These are phyloP conservation scores for Chytridium lagenaria DNA, from an alignment of 371 early-diverging fungal genomes.

Conservation along the genomic window DNA sequence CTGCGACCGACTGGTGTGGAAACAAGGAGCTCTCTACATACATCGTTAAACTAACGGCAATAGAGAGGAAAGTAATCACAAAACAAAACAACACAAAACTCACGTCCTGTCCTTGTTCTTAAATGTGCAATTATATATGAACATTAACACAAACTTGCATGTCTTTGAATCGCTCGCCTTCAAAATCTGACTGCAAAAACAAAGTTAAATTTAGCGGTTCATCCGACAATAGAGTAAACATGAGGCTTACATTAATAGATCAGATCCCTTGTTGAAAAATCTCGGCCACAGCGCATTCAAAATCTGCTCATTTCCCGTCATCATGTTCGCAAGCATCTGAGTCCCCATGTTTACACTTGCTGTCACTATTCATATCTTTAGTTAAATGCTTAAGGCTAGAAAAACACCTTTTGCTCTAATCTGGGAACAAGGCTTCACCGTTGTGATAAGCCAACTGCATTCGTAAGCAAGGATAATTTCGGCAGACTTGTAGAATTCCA, in stretches of 20 bases:
- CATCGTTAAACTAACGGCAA: no score
- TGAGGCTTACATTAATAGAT: slow-evolving; percentile 40
- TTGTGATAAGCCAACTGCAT: slow-evolving; percentile 39
- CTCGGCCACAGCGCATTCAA: slow-evolving; percentile 57
- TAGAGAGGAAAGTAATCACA: no score
- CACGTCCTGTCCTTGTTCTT: slow-evolving; percentile 23
- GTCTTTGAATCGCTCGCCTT: slow-evolving; percentile 31
- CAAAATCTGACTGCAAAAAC: slow-evolving; percentile 36
- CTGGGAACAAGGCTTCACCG: slow-evolving; percentile 14
- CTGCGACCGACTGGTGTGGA: slow-evolving; percentile 35
- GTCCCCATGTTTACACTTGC: slow-evolving; percentile 51
- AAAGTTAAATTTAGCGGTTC: no score
- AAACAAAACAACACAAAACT: no score
- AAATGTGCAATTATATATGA: slow-evolving; percentile 44
- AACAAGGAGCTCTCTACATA: slow-evolving; percentile 36
- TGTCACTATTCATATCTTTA: not conserved
- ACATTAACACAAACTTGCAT: slow-evolving; percentile 41
- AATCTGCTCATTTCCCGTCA: slow-evolving; percentile 62
- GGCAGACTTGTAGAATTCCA: slow-evolving; percentile 34
- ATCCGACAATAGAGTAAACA: not conserved
- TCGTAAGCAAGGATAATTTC: slow-evolving; percentile 46
- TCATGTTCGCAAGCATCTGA: slow-evolving; percentile 67
- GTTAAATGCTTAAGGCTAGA: not conserved
- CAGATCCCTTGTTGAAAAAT: slow-evolving; percentile 38
- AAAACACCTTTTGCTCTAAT: slow-evolving; percentile 32